Evolutionary conservation across 1,284 basidiomycete species (phyloP), one percentile per base, ranked within the genome.

Genomic region (Ustilago loliicola): DNA sequence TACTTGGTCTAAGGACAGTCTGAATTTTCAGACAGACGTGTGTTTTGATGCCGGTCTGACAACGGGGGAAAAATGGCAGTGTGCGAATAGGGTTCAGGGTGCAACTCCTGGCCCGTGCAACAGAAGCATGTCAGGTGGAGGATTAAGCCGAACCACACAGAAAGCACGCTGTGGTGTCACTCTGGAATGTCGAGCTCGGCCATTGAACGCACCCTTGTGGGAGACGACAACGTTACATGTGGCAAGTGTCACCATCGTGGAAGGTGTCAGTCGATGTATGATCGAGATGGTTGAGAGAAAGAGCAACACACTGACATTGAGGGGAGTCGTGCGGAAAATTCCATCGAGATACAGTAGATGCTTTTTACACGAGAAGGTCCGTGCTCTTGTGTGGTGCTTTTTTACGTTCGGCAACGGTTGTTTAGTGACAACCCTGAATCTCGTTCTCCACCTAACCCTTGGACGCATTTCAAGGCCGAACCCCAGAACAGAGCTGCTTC

Each of bases 391-490:
- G 13, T 52, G 25, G 3, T 17, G 50, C 45, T 48, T 2, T 23
- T 52, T 32, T 52, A n/a, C 11, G 50, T 25, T 52, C 50, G 50
- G 29, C 25, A 52, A 52, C 27, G 50, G 23, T n/a, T 7, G 23
- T 10, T 21, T 17, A 38, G 15, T 38, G 45, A 48, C n/a, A 48
- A 23, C 45, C 45, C 45, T 48, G 21, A 48, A 48, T 15, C 36
- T 38, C 25, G 48, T 45, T 45, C 48, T 27, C 48, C 48, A 30
- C 27, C 27, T 50, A 10, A 27, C 40, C 40, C n/a, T 45, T n/a
- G n/a, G 23, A 42, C 17, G 40, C 21, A 15, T 48, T 48, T 27
- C 2, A 10, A 48, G 45, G 21, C 23, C 45, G 45, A 25, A 48
- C 23, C 45, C 23, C 45, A 48, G 38, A 40, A 40, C 9, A 36